phyloP scores from a whole-genome alignment of 257 asterid species.

The Solanum acaule region DNA sequence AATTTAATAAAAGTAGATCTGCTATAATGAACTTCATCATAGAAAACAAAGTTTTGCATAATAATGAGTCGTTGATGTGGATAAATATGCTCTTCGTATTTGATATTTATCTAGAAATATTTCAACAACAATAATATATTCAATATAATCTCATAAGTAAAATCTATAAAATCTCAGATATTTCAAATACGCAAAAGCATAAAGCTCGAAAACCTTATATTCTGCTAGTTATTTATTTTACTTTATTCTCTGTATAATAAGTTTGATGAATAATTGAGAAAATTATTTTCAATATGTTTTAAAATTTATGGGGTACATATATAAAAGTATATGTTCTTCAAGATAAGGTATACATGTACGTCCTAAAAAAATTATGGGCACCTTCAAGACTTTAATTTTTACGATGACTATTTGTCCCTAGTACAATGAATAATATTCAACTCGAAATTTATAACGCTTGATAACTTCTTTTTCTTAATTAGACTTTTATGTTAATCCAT shows the following conservation, averaged over 20 bases:
- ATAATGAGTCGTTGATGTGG: neutral
- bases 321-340: neutral
- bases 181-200: neutral
- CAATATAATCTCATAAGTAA: neutral
- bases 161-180: rapidly evolving
- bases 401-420: neutral
- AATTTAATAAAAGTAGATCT: no score
- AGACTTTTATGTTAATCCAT: neutral
- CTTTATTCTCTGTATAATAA: neutral
- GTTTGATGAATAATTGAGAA: neutral
- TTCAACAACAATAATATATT: neutral
- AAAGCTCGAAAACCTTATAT: neutral
- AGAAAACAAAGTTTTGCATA: neutral
- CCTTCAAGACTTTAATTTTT: neutral
- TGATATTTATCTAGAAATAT: neutral
- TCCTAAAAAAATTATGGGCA: neutral
- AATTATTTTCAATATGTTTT: neutral
- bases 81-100: neutral
- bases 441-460: neutral
- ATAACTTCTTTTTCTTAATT: neutral
- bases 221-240: neutral
- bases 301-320: neutral
- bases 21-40: neutral
- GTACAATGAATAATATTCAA: neutral
- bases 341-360: neutral